Base-by-base conservation (phyloP, 2,329 filamentous ascomycete genomes). In the Shiraia bambusicola region DNA sequence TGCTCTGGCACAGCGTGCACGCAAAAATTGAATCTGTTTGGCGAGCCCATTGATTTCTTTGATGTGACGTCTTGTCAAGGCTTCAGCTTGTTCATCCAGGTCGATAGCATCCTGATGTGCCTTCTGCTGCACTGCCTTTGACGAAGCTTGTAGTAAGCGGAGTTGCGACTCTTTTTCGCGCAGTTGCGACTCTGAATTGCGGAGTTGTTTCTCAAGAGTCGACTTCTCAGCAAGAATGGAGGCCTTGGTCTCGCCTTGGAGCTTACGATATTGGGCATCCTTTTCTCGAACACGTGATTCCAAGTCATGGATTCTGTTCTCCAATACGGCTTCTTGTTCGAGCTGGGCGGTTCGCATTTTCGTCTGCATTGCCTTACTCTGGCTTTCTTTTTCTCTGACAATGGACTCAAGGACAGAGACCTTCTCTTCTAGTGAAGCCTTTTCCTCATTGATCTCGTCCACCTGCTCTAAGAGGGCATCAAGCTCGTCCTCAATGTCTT, bases 11-110 rank as follows among this genome's bases (percentile, higher is more conserved):
- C 87, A 87, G 37, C 86, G 82, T 2, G 88, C 88, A 58, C 90
- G 83, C 66, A 97, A 82, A 83, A 88, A 97, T 59, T 90, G 81
- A 65, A 97, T 92, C 71, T 97, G 91, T 72, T 93, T 87, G 38
- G 82, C 81, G 63, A 97, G 77, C 13, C 92, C 92, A 54, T 84
- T 82, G 38, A 96, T 74, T 71, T 94, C 88, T 67, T 83, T 84
- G 58, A 77, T 74, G 66, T 93, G 88, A 31, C 80, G 76, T 53
- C 81, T 81, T 58, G 89, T 83, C 32, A 85, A 82, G 42, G 82
- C 78, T 34, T 81, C 76, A 34, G 83, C 76, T 40, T 79, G 75
- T 19, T 75, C 54, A 28, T 65, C 61, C 2, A 67, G 50, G 28
- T 61, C 56, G 19, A 65, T 44, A 9, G 58, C 56, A 27, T 65